Conservation (phyloP, 768 basidiomycete species). For the Russula dissimulans region DNA sequence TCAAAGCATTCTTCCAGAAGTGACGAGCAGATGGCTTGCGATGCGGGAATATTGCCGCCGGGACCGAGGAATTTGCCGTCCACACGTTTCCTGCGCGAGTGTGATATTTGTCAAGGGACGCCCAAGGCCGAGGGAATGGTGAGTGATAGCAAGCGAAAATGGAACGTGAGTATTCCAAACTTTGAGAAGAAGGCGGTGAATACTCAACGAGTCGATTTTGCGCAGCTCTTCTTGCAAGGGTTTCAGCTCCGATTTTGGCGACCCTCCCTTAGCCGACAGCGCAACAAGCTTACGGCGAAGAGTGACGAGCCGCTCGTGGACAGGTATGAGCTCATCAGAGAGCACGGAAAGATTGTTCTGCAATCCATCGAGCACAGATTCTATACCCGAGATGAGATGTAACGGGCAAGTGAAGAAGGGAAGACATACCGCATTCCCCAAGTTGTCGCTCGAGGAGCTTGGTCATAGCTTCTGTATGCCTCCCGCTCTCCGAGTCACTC, state of each 20-base stretch:
- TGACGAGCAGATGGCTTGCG: constrained; percentile 86
- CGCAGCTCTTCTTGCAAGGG: constrained; percentile 86
- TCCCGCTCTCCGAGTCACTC: constrained; percentile 68
- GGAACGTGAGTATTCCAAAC: background rate
- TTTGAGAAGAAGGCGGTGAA: constrained; percentile 18
- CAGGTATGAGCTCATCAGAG: constrained; percentile 81
- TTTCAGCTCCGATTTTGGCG: constrained; percentile 80
- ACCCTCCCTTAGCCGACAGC: constrained; percentile 79
- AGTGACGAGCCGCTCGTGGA: constrained; percentile 82
- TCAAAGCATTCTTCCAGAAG: constrained; percentile 96
- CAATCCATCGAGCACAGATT: constrained; percentile 72
- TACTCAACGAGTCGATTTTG: constrained; percentile 92
- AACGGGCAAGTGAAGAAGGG: background rate
- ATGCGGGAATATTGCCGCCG: constrained; percentile 80
- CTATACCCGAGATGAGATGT: constrained; percentile 1
- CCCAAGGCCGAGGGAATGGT: too few relatives aligned
- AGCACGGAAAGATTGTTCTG: constrained; percentile 80
- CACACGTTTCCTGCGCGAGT: constrained; percentile 62
- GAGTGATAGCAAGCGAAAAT: background rate
- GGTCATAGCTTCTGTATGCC: constrained; percentile 79
- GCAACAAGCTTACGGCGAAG: constrained; percentile 84
- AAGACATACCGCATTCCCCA: constrained; percentile 75
- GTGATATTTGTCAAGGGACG: constrained; percentile 20
- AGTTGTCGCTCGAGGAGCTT: constrained; percentile 86
- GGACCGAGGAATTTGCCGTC: constrained; percentile 94